Evolutionary conservation across 805 yeast species (phyloP).

Genomic region (Metschnikowia aberdeeniae): DNA sequence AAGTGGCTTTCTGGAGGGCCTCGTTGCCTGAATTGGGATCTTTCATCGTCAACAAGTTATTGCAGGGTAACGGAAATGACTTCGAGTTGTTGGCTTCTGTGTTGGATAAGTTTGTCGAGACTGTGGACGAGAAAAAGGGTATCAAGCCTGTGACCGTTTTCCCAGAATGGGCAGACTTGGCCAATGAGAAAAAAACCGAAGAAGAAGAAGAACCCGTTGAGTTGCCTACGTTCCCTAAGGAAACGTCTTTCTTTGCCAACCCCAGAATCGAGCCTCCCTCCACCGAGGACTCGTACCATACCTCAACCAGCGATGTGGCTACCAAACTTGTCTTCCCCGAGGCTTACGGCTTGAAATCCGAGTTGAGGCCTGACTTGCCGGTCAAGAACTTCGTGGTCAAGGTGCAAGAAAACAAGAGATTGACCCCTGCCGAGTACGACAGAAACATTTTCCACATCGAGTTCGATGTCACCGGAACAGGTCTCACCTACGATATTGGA

Average conservation of each 20-base stretch:
- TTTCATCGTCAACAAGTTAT: conserved; percentile 68
- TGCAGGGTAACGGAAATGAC: conserved; percentile 76
- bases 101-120: conserved; percentile 59
- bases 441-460: conserved; percentile 96
- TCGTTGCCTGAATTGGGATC: conserved; percentile 60
- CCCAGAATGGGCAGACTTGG: conserved; percentile 32
- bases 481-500: conserved; percentile 87
- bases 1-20: conserved; percentile 75
- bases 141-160: conserved; percentile 34
- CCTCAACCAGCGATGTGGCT: conserved; percentile 47
- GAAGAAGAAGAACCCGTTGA: conserved; percentile 18
- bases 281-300: conserved; percentile 34
- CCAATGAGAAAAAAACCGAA: conserved; percentile 15
- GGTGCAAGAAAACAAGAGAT: conserved; percentile 87
- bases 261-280: conserved; percentile 38
- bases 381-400: conserved; percentile 79
- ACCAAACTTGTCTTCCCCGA: conserved; percentile 77
- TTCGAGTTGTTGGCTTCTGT: conserved; percentile 76
- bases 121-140: conserved; percentile 45
- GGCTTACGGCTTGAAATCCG: conserved; percentile 56
- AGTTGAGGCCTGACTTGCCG: conserved; percentile 86
- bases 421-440: conserved; percentile 84
- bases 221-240: conserved; percentile 53
- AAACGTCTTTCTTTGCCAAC: conserved; percentile 63
- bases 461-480: conserved; percentile 87